Base-by-base conservation (phyloP, 1,139 yeast species). In the Kluyveromyces marxianus region DNA sequence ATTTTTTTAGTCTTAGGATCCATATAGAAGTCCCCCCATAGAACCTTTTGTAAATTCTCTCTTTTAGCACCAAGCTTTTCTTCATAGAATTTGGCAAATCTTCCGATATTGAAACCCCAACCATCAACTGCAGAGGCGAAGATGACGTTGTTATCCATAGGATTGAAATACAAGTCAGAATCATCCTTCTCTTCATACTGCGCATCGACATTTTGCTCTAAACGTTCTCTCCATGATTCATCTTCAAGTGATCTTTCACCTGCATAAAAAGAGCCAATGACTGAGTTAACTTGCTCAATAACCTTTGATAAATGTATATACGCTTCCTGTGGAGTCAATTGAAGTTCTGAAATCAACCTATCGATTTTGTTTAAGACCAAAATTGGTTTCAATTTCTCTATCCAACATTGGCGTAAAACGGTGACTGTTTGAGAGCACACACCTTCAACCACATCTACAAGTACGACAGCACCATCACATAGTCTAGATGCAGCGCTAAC, bases 391-490 rank as follows among this genome's bases (percentile, higher is more conserved):
- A 94, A 69, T 55, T 86, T 83, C 61, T 94, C 98, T 4, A 83
- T 78, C 97, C 98, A 92, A 47, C 96, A 88, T 63, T 94, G 98
- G 59, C 97, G 77, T 50, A 94, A 70, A 1, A 94, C 98, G 27
- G 94, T 90, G 7, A 92, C 87, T 0, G 98, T 94, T 63, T 92
- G 98, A 0, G 96, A 89, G 59, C 97, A 89, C 0, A 94, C 97
- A 31, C 99, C 99, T 67, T 94, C 99, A 3, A 94, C 96, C 2
- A 87, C 97, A 65, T 92, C 98, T 1, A 94, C 96, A 25, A 94
- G 71, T 0, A 94, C 94, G 4, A 94, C 83, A 0, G 97, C 97
- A 34, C 97, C 97, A 63, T 94, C 99, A 68, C 97, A 94, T 42
- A 94, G 70, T 59, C 98, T 74, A 2, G 97, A 88, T 0, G 97